phyloP scores from a whole-genome alignment of 768 basidiomycete genomes.

The Pholiota microspora region DNA sequence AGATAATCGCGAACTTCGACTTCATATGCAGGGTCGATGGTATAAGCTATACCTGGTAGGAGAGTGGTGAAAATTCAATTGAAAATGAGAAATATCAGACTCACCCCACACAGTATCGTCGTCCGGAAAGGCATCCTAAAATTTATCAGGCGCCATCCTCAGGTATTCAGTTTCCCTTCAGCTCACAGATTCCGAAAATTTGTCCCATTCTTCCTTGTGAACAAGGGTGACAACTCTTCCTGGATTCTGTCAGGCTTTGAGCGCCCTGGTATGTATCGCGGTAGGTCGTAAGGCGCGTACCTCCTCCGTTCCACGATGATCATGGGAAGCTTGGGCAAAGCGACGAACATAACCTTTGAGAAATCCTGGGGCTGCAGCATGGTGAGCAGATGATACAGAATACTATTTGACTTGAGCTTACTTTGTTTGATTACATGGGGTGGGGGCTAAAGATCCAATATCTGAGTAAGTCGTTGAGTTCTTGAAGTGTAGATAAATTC shows the following conservation, averaged over 20 bases:
- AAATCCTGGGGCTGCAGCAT: conserved; percentile 64
- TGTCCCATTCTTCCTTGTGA: conserved; percentile 85
- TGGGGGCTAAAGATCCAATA: conserved; percentile 55
- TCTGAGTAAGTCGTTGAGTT: too few relatives aligned
- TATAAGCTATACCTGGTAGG: conserved; percentile 74
- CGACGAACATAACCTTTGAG: conserved; percentile 88
- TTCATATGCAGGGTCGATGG: conserved; percentile 76
- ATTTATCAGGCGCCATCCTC: not conserved
- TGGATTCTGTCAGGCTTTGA: conserved; percentile 50
- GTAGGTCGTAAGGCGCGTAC: conserved; percentile 29
- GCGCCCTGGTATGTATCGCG: not conserved
- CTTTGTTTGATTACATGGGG: conserved; percentile 74
- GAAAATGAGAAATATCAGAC: conserved; percentile 13
- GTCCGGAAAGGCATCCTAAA: conserved; percentile 64
- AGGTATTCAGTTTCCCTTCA: not conserved
- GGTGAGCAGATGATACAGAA: not conserved
- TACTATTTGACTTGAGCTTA: too few relatives aligned
- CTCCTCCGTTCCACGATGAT: conserved; percentile 90
- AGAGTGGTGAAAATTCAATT: not conserved
- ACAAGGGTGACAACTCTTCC: conserved; percentile 90
- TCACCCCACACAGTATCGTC: conserved; percentile 86
- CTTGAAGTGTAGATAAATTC: too few relatives aligned
- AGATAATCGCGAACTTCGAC: conserved; percentile 80
- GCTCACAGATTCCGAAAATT: conserved; percentile 64
- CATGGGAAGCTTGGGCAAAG: conserved; percentile 90